These are phyloP conservation scores for Neurospora sp. DNA, from an alignment of 495 filamentous ascomycete species.

Conservation along the genomic window DNA sequence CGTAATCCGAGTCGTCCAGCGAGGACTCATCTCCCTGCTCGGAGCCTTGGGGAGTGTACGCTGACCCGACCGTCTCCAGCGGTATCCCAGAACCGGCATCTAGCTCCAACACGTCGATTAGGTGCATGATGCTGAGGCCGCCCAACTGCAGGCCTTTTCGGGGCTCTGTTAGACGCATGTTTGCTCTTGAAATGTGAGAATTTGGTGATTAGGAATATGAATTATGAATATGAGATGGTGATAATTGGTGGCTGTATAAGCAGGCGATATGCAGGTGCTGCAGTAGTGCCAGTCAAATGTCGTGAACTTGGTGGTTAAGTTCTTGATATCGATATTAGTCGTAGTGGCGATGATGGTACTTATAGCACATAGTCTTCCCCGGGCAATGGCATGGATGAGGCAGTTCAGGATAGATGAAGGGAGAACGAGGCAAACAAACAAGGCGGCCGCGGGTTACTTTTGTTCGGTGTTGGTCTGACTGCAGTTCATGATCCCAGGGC, in stretches of 20 bases:
- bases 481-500: not conserved
- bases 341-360: not conserved
- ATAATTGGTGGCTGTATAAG: not conserved
- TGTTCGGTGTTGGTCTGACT: not conserved
- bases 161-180: not conserved
- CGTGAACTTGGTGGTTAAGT: not conserved
- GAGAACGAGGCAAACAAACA: not conserved
- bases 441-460: not conserved
- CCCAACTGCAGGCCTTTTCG: not conserved
- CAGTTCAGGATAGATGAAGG: not conserved
- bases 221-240: not conserved
- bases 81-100: not conserved
- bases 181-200: not conserved
- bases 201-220: not conserved
- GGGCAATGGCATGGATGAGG: not conserved
- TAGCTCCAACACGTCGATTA: slow-evolving; percentile 4
- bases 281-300: not conserved
- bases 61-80: not conserved
- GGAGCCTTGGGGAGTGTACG: not conserved
- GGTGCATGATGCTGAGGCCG: slow-evolving; percentile 1
- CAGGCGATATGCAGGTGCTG: not conserved
- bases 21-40: not conserved
- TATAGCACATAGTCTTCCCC: not conserved
- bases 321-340: not conserved
- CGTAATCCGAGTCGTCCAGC: not conserved